A percentile compares a stretch with the other conserved stretches of the same genome.
These are phyloP conservation scores for Fusarium chaquense DNA, from an alignment of 2,329 filamentous ascomycete species.

Conservation along the genomic window DNA sequence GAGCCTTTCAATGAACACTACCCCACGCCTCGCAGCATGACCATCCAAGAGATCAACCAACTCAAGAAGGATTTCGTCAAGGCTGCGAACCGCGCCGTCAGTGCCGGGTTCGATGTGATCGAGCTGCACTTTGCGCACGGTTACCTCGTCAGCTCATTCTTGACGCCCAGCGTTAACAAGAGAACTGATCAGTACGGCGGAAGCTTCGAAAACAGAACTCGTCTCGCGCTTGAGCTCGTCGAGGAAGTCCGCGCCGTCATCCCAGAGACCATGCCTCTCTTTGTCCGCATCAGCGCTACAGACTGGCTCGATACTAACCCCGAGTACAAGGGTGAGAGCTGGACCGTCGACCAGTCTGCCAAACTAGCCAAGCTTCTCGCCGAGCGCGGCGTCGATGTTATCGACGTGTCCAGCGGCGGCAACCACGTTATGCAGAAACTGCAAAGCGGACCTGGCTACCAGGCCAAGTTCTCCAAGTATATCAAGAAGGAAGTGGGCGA, in stretches of 20 bases:
- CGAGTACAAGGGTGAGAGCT: slow-evolving; percentile 67
- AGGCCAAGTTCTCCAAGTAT: slow-evolving; percentile 75
- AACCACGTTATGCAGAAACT: slow-evolving; percentile 71
- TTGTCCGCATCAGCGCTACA: slow-evolving; percentile 78
- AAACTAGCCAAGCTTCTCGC: slow-evolving; percentile 73
- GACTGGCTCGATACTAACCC: slow-evolving; percentile 78
- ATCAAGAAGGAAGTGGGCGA: slow-evolving; percentile 79
- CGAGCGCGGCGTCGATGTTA: slow-evolving; percentile 75
- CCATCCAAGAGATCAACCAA: slow-evolving; percentile 71
- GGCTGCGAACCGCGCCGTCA: slow-evolving; percentile 66
- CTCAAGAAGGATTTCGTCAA: slow-evolving; percentile 71
- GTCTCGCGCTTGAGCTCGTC: slow-evolving; percentile 75
- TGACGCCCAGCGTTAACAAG: slow-evolving; percentile 76
- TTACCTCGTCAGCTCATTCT: slow-evolving; percentile 78
- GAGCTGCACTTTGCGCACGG: slow-evolving; percentile 84
- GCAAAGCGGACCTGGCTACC: slow-evolving; percentile 72
- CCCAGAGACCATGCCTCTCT: slow-evolving; percentile 75
- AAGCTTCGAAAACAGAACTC: slow-evolving; percentile 76
- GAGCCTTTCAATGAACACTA: slow-evolving; percentile 69
- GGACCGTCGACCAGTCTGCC: slow-evolving; percentile 74
- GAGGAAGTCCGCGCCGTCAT: slow-evolving; percentile 72
- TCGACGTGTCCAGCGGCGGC: slow-evolving; percentile 79
- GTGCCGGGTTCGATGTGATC: slow-evolving; percentile 75
- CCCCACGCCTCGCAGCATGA: slow-evolving; percentile 73
- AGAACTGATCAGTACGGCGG: slow-evolving; percentile 77